Evolutionary conservation across 331 rosid genomes (phyloP).

Genomic region (Phaseolus coccineus): DNA sequence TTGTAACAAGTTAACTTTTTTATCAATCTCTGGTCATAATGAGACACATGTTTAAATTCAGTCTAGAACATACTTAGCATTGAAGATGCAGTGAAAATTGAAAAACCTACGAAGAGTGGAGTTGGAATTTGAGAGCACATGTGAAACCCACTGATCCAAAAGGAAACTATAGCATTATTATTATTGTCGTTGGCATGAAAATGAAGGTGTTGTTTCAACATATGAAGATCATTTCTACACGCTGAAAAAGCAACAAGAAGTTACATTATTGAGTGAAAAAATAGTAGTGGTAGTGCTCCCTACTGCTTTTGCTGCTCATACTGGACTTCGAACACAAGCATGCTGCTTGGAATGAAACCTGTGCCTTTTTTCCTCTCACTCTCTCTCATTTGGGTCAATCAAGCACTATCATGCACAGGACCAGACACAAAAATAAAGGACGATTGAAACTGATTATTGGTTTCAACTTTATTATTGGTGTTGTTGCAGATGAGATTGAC

Average conservation of each 20-base stretch:
- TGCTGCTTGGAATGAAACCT: conserved; percentile 35
- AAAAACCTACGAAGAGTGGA: conserved; percentile 24
- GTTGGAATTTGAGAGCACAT: conserved; percentile 12
- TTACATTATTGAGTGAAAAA: conserved; percentile 30
- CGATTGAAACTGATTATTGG: background rate
- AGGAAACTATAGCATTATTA: conserved; percentile 7
- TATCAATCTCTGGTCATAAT: background rate
- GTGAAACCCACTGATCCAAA: conserved; percentile 28
- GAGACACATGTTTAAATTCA: background rate
- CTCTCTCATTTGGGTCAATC: conserved; percentile 1
- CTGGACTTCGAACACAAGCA: conserved; percentile 29
- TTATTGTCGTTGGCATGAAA: conserved; percentile 4
- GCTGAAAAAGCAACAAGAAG: conserved; percentile 49
- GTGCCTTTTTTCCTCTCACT: background rate
- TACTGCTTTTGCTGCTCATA: conserved; percentile 29
- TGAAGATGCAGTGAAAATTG: conserved; percentile 17
- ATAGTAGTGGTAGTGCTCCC: conserved; percentile 24
- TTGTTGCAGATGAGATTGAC: background rate
- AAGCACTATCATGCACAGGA: conserved; percentile 23
- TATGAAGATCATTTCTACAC: conserved; percentile 38
- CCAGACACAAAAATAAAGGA: background rate
- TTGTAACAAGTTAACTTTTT: background rate
- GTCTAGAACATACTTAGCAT: background rate
- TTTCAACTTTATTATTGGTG: background rate
- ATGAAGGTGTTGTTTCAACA: conserved; percentile 33